A percentile compares a stretch with the other conserved stretches of the same genome.
phyloP scores from a whole-genome alignment of 352 stramenopile species.

The Globisporangium iwayamae region DNA sequence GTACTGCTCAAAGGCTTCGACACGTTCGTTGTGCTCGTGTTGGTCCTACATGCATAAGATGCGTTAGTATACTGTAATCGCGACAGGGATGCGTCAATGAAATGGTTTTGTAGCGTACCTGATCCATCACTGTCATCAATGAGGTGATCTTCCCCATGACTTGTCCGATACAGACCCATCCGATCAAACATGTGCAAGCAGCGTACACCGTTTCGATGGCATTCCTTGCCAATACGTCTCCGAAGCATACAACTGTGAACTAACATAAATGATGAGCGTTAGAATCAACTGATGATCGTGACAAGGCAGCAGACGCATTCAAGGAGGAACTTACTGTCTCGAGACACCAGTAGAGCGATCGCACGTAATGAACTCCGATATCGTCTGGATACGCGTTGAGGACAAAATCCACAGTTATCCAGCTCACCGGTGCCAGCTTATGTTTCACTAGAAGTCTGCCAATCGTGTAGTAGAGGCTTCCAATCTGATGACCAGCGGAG shows the following conservation, averaged over 20 bases:
- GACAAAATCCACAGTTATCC: constrained; percentile 19
- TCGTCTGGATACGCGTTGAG: constrained; percentile 16
- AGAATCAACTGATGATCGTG: not conserved
- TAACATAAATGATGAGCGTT: not conserved
- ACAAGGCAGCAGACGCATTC: not conserved
- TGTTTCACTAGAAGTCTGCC: constrained; percentile 20
- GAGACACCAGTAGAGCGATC: constrained; percentile 25
- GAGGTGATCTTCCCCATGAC: constrained; percentile 25
- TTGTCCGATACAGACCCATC: constrained; percentile 27
- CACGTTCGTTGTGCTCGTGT: constrained; percentile 21
- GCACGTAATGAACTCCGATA: constrained; percentile 19
- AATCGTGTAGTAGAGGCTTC: constrained; percentile 24
- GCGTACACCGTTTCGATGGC: constrained; percentile 20
- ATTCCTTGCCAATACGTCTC: constrained; percentile 21
- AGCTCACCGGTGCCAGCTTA: constrained; percentile 16
- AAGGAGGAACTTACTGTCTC: constrained; percentile 14
- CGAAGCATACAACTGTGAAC: constrained; percentile 31
- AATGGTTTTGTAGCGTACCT: constrained; percentile 3
- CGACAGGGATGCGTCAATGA: too few relatives aligned
- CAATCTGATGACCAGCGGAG: constrained; percentile 19
- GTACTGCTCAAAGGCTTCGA: constrained; percentile 29
- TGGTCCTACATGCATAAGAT: constrained; percentile 3
- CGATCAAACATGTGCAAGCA: constrained; percentile 17
- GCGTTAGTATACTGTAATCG: not conserved
- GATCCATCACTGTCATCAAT: constrained; percentile 22